A percentile compares a stretch with the other conserved stretches of the same genome.
Evolutionary conservation across 371 early-diverging fungal genomes (phyloP).

Genomic region (Capillidium rhysosporum): DNA sequence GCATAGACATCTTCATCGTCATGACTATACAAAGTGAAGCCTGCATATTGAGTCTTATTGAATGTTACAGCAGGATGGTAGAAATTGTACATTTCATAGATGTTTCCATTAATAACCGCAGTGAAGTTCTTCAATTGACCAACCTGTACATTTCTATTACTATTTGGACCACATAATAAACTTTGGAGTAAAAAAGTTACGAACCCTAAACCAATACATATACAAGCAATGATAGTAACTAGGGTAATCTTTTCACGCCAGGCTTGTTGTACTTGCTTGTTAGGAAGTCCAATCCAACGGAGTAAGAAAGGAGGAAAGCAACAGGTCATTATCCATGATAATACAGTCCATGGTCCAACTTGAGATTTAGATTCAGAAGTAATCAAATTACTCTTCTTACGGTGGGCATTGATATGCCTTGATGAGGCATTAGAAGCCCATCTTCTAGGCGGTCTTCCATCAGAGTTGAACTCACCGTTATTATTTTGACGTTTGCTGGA

Average conservation of each 20-base stretch:
- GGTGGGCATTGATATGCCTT: background rate
- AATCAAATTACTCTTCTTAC: background rate
- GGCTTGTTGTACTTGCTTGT: slow-evolving; percentile 38
- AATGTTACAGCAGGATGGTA: background rate
- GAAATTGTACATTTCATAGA: background rate
- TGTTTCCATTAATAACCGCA: background rate
- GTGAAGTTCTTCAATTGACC: background rate
- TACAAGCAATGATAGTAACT: slow-evolving; percentile 38
- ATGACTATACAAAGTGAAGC: background rate
- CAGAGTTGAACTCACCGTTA: too few relatives aligned
- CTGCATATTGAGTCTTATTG: background rate
- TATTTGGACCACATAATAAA: slow-evolving; percentile 20
- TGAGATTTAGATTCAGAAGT: background rate
- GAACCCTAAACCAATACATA: slow-evolving; percentile 51
- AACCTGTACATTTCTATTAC: background rate
- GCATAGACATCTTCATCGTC: slow-evolving; percentile 24
- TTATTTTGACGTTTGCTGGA: too few relatives aligned
- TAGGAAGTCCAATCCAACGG: background rate
- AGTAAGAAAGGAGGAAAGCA: slow-evolving; percentile 3
- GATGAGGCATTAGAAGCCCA: background rate
- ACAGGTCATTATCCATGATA: background rate
- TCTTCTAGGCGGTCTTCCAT: background rate
- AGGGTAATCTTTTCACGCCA: slow-evolving; percentile 74
- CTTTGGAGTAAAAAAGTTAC: slow-evolving; percentile 49
- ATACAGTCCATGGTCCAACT: background rate